A percentile compares a stretch with the other conserved stretches of the same genome.
These are phyloP conservation scores for Jamesozyma gamospora DNA, from an alignment of 805 yeast genomes.

Conservation along the genomic window DNA sequence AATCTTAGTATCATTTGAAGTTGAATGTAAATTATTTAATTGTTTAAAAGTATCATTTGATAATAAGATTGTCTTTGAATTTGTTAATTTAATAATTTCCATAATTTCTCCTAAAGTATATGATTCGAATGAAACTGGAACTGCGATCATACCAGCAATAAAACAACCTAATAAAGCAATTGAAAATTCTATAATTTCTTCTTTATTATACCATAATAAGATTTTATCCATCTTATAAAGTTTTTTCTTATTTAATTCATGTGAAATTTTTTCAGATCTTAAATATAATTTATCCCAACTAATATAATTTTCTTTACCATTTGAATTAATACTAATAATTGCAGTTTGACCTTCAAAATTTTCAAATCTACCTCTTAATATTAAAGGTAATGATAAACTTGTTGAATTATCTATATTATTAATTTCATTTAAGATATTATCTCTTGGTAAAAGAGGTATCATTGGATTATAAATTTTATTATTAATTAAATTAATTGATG, in stretches of 20 bases:
- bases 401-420: not conserved
- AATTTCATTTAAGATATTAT: not conserved
- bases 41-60: conserved; percentile 72
- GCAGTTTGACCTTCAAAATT: conserved; percentile 61
- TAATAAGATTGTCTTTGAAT: conserved; percentile 65
- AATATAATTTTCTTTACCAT: conserved; percentile 73
- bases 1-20: conserved; percentile 28
- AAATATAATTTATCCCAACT: conserved; percentile 85
- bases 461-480: conserved; percentile 21
- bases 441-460: conserved; percentile 35
- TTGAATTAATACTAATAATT: conserved; percentile 57
- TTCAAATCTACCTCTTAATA: conserved; percentile 63
- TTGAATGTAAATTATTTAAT: conserved; percentile 51
- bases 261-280: conserved; percentile 81
- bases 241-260: conserved; percentile 16
- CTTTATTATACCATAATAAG: conserved; percentile 69
- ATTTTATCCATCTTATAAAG: conserved; percentile 77
- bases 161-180: conserved; percentile 86
- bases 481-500: conserved; percentile 20
- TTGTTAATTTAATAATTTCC: conserved; percentile 62
- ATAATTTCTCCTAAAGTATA: conserved; percentile 55
- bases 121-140: conserved; percentile 74
- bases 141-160: conserved; percentile 87
- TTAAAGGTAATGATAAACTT: conserved; percentile 49
- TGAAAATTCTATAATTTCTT: conserved; percentile 76